A percentile compares a stretch with the other conserved stretches of the same genome.
Evolutionary conservation across 306 rosid species (phyloP).

Genomic region (Leucaena leucocephala): DNA sequence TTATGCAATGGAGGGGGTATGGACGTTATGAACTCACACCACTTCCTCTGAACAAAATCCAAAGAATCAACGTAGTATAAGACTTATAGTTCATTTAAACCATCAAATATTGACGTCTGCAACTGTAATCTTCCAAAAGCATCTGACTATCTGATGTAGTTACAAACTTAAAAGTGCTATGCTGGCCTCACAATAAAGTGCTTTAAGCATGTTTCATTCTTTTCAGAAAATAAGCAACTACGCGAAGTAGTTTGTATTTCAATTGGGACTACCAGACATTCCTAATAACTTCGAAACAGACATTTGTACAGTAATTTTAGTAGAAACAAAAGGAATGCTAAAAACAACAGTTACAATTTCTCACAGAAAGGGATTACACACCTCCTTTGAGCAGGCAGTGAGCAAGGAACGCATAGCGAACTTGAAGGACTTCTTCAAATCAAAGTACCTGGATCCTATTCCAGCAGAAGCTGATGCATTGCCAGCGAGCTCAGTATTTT

Average conservation of each 20-base stretch:
- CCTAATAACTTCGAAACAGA: background rate
- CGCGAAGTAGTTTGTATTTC: background rate
- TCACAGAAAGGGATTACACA: conserved; percentile 12
- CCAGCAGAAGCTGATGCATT: conserved; percentile 32
- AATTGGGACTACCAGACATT: background rate
- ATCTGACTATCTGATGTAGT: conserved; percentile 2
- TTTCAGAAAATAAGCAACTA: background rate
- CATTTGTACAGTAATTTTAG: conserved; percentile 14
- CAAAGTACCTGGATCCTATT: conserved; percentile 53
- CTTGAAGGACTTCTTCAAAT: conserved; percentile 66
- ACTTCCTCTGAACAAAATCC: background rate
- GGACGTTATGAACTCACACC: background rate
- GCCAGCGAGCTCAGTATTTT: conserved; percentile 19
- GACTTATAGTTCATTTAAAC: conserved; percentile 6
- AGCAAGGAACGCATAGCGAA: conserved; percentile 58
- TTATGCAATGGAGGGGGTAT: background rate
- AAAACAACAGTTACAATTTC: background rate
- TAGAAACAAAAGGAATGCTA: conserved; percentile 2
- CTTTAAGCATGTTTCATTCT: background rate
- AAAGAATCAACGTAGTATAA: conserved; percentile 18
- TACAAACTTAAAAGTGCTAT: background rate
- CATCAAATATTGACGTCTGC: background rate
- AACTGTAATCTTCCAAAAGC: conserved; percentile 4
- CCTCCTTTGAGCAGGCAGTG: conserved; percentile 66
- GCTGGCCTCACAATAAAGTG: background rate